These are phyloP conservation scores for Talaromyces pinophilus DNA, from an alignment of 2,329 filamentous ascomycete genomes.

Conservation along the genomic window DNA sequence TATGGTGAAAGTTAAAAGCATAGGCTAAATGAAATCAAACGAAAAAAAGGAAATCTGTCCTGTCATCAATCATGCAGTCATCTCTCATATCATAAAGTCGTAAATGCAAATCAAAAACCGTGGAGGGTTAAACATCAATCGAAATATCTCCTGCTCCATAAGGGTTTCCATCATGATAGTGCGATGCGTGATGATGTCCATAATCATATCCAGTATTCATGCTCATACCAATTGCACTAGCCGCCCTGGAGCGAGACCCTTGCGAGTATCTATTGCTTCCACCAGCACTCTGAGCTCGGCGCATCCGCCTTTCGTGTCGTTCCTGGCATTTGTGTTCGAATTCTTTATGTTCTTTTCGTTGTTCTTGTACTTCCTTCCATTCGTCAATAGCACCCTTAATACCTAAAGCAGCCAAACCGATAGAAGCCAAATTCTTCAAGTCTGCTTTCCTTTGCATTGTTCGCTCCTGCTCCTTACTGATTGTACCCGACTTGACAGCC, in stretches of 20 bases:
- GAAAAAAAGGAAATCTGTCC: background rate
- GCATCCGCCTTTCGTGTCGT: constrained; percentile 50
- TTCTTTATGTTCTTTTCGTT: constrained; percentile 56
- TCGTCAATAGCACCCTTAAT: constrained; percentile 67
- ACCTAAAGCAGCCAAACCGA: constrained; percentile 67
- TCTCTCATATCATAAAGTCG: constrained; percentile 10
- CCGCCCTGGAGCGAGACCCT: constrained; percentile 9
- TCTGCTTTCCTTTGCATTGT: constrained; percentile 65
- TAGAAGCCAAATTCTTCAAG: constrained; percentile 64
- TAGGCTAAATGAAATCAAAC: background rate
- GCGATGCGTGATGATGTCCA: constrained; percentile 8
- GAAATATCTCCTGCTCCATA: constrained; percentile 13
- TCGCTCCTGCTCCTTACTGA: constrained; percentile 62
- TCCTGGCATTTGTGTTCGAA: constrained; percentile 52
- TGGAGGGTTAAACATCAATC: constrained; percentile 11
- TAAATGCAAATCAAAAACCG: background rate
- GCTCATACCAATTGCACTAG: constrained; percentile 18
- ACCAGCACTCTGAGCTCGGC: constrained; percentile 21
- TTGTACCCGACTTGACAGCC: constrained; percentile 64
- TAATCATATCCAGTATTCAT: constrained; percentile 18
- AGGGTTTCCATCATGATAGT: constrained; percentile 21
- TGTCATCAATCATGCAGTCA: constrained; percentile 20
- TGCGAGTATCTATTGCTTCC: constrained; percentile 13
- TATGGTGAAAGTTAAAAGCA: background rate
- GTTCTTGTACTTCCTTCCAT: constrained; percentile 68